Percentiles rank a stretch among this genome's conserved stretches.
Evolutionary conservation across 176 grass and related monocot genomes (phyloP).

Genomic region (Eleusine coracana): DNA sequence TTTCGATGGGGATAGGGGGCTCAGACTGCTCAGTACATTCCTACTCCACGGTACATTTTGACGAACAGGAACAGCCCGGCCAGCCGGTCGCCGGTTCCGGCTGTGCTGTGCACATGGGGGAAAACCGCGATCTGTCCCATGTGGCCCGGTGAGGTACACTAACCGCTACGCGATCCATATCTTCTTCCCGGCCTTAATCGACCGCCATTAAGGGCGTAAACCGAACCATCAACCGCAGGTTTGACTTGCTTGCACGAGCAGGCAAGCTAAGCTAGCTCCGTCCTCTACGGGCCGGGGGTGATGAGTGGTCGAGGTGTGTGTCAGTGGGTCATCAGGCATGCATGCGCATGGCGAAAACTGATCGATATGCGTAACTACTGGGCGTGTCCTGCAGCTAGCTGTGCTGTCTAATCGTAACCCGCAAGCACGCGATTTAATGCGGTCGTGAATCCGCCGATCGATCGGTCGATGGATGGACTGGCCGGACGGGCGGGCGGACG

Average conservation of each 20-base stretch:
- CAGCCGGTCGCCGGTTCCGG: background rate
- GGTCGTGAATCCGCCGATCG: constrained; percentile 40
- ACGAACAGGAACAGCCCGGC: background rate
- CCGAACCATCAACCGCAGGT: constrained; percentile 45
- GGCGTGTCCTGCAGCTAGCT: background rate
- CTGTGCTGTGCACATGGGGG: background rate
- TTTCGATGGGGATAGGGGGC: constrained; percentile 1
- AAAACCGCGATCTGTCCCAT: background rate
- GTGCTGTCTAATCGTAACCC: constrained; percentile 43
- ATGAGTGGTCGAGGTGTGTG: background rate
- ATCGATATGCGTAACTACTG: no score
- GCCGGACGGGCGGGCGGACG: background rate
- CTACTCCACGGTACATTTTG: constrained; percentile 16
- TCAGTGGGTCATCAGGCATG: background rate
- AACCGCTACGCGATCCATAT: constrained; percentile 11
- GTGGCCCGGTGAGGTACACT: constrained; percentile 39
- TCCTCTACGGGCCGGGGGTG: background rate
- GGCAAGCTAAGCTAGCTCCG: background rate
- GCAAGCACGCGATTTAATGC: constrained; percentile 35
- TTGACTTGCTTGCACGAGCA: constrained; percentile 47
- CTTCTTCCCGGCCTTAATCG: constrained; percentile 27
- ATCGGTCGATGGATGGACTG: background rate
- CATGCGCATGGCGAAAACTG: background rate
- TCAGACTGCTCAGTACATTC: constrained; percentile 3
- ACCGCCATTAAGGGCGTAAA: constrained; percentile 39